These are phyloP conservation scores for Vitis riparia DNA, from an alignment of 164 flowering plant genomes.

Conservation along the genomic window DNA sequence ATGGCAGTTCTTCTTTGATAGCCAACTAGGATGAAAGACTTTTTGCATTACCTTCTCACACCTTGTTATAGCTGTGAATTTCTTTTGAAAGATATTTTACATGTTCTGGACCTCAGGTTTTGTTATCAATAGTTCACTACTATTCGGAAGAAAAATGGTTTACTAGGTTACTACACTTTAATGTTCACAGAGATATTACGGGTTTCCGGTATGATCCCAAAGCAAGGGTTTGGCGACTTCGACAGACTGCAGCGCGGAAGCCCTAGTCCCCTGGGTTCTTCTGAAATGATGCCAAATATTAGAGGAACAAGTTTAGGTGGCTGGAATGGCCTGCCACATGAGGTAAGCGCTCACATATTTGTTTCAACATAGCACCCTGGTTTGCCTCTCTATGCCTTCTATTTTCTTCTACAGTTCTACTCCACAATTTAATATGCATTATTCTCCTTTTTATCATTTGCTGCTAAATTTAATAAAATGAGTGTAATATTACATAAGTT, in stretches of 20 bases:
- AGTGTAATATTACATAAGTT: too few species aligned
- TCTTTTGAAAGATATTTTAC: too few species aligned
- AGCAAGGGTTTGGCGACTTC: slow-evolving; percentile 1
- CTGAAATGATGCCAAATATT: background rate
- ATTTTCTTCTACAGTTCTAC: background rate
- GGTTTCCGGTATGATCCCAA: slow-evolving; percentile 2
- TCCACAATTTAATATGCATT: background rate
- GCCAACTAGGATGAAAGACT: too few species aligned
- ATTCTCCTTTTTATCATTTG: too few species aligned
- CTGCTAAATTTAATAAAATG: too few species aligned
- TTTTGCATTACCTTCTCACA: too few species aligned
- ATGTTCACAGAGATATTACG: slow-evolving; percentile 5
- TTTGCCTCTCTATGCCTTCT: background rate
- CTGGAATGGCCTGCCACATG: slow-evolving; percentile 1
- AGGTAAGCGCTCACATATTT: background rate
- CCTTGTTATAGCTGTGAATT: too few species aligned
- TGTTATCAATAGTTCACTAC: too few species aligned
- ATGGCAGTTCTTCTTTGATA: too few species aligned
- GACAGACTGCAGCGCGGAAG: slow-evolving; percentile 8
- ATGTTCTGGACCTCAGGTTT: too few species aligned
- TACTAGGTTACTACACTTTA: background rate
- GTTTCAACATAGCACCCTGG: too few species aligned
- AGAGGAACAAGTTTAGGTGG: background rate
- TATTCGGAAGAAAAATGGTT: too few species aligned
- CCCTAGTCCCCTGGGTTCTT: slow-evolving; percentile 1